Evolutionary conservation across 1,284 basidiomycete species (phyloP).

Genomic region (Malassezia cuniculi): DNA sequence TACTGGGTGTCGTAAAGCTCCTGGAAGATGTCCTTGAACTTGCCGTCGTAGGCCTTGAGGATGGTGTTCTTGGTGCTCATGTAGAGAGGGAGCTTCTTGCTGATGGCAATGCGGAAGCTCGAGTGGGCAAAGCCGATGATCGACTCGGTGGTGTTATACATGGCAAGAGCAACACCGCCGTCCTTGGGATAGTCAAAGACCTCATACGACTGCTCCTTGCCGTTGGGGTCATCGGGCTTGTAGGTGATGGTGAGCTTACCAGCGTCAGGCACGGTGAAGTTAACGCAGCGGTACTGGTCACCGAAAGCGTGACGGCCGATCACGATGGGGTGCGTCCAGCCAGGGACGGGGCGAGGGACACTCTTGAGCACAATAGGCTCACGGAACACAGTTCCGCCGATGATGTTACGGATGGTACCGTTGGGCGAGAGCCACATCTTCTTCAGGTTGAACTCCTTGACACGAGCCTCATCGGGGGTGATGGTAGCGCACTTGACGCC

Average conservation of each 20-base stretch:
- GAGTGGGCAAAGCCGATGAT: constrained; percentile 91
- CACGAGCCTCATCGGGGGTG: constrained; percentile 90
- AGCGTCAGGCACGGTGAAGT: constrained; percentile 35
- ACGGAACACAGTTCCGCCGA: constrained; percentile 95
- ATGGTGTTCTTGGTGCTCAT: constrained; percentile 45
- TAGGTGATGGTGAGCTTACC: constrained; percentile 42
- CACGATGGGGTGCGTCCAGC: constrained; percentile 90
- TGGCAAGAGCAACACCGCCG: constrained; percentile 47
- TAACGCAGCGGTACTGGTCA: constrained; percentile 56
- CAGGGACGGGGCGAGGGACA: constrained; percentile 74
- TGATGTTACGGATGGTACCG: constrained; percentile 66
- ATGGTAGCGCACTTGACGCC: constrained; percentile 73
- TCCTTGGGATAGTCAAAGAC: constrained; percentile 36
- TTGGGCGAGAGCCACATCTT: constrained; percentile 57
- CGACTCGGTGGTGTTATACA: constrained; percentile 51
- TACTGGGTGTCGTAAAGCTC: constrained; percentile 77
- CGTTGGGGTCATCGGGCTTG: constrained; percentile 27
- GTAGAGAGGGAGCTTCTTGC: constrained; percentile 75
- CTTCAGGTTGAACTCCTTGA: constrained; percentile 73
- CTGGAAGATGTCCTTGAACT: constrained; percentile 98
- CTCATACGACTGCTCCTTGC: constrained; percentile 23
- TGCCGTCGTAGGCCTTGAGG: constrained; percentile 56
- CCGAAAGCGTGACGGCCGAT: constrained; percentile 96
- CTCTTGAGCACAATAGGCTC: constrained; percentile 87
- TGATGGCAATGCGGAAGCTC: constrained; percentile 94